Base-by-base conservation (phyloP, 176 grass and related monocot genomes). In the Cymbopogon citratus region DNA sequence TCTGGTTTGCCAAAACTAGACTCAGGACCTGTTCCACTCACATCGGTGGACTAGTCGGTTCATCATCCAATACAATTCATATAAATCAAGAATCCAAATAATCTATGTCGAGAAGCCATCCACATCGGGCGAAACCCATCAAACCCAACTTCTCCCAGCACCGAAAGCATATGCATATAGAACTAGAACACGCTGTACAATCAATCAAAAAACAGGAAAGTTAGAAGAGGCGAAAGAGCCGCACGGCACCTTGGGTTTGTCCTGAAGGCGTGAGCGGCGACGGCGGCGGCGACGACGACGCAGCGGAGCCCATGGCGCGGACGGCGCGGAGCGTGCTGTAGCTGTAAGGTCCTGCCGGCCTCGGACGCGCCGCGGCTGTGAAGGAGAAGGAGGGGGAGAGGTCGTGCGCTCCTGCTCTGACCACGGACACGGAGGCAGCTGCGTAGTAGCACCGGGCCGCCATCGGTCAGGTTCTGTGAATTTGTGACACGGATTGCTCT, bases 221-320 rank as follows among this genome's bases (percentile, higher is more conserved):
- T n/a, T 56, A 21, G 11, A 9, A 18, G 14, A 49, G 29, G 12
- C 61, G 11, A 62, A 15, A 69, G 19, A 54, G 18, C 35, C 19
- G 19, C 3, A 24, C 1, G 5, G 56, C 26, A 87, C 86, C 80
- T 88, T 54, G 74, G 57, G 80, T 11, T 66, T 83, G 66, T 24
- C 67, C 80, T 16, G 67, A 40, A 2, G 74, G 44, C 41, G 44
- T 79, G 27, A 49, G 77, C 12, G 77, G 74, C 35, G 74, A 66
- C 24, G 73, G 73, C 1, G 84, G 80, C 23, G 85, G 14, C 25
- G 75, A 44, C 41, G 84, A 85, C 1, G 84, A 86, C 24, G 85
- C 15, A 4, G 74, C 7, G 57, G 80, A 62, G 4, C 80, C 80
- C 80, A 83, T 83, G 59, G 86, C 86, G 43, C 80, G 74, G 38